Evolutionary conservation across 306 rosid species (phyloP).

Genomic region (Fragaria ananassa): DNA sequence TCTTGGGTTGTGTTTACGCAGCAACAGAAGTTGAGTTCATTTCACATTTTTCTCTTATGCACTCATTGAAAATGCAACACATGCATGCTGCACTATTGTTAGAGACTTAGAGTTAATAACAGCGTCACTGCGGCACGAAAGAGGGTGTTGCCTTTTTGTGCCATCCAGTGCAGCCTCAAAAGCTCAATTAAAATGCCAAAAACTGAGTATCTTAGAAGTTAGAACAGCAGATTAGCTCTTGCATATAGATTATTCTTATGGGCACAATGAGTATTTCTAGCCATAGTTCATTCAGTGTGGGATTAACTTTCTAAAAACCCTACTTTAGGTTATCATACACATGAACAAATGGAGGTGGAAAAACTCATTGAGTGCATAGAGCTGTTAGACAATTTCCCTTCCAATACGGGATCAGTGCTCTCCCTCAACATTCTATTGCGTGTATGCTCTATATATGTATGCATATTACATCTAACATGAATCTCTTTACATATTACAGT

Average conservation of each 20-base stretch:
- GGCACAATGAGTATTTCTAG: background rate
- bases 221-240: background rate
- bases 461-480: constrained; percentile 7
- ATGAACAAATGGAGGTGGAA: background rate
- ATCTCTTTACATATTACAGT: constrained; percentile 49
- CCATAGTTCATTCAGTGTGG: background rate
- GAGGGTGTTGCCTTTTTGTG: background rate
- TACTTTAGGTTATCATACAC: background rate
- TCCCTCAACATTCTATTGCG: background rate
- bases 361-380: background rate
- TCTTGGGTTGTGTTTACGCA: constrained; percentile 74
- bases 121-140: background rate
- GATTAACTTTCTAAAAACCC: background rate
- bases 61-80: background rate
- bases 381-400: background rate
- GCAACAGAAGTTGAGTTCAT: constrained; percentile 75
- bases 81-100: background rate
- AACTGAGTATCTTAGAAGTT: background rate
- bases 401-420: background rate
- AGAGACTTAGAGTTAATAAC: background rate
- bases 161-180: background rate
- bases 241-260: background rate
- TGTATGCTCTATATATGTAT: background rate
- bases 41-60: background rate
- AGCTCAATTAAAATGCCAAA: background rate